Evolutionary conservation across 192 early-diverging fungal genomes (phyloP), one percentile per base, ranked within the genome.

Genomic region (Kickxella alabastrina): DNA sequence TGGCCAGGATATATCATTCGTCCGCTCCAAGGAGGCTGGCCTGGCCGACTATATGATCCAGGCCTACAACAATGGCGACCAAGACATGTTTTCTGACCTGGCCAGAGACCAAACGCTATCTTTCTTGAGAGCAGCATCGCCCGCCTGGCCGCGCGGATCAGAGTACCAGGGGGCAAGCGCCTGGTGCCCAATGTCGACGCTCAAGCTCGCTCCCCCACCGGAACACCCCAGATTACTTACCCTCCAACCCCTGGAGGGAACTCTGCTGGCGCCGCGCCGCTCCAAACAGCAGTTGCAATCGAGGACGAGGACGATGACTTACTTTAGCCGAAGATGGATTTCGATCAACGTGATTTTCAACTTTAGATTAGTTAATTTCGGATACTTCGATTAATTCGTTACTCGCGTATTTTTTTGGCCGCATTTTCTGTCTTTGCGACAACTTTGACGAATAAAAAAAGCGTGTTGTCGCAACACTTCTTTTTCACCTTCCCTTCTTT

Each of bases 51-150:
- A 49, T 10, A 54, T 73, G 54, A 49, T 73, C 14, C 62, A 73
- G 36, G 70, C 70, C 8, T 73, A 58, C 29, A 52, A 42, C 10
- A 43, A 43, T 19, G 70, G 70, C 50, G 70, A 73, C 44, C 62
- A 73, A 40, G 59, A 65, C n/a, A 49, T 40, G 47, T 66, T 66
- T 36, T 39, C 23, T 19, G 39, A 26, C 6, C 35, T 60, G 13
- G 58, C 55, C 8, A 24, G 18, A 7, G 59, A 60, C 26, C 70
- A 73, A 45, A 27, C 41, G 4, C 23, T 62, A 25, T 21, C 59
- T 4, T 62, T 31, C 28, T 73, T 3, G 70, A 73, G 19, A 58
- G 45, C 50, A 34, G 54, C 25, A 50, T 73, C 21, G 59, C 59
- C 15, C 70, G 70, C 1, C 47, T 73, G 19, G 70, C 62, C 0